Evolutionary conservation across 2,329 filamentous ascomycete genomes (phyloP), one percentile per base, ranked within the genome.

Genomic region (Hymenotorrendiella dingleyae): DNA sequence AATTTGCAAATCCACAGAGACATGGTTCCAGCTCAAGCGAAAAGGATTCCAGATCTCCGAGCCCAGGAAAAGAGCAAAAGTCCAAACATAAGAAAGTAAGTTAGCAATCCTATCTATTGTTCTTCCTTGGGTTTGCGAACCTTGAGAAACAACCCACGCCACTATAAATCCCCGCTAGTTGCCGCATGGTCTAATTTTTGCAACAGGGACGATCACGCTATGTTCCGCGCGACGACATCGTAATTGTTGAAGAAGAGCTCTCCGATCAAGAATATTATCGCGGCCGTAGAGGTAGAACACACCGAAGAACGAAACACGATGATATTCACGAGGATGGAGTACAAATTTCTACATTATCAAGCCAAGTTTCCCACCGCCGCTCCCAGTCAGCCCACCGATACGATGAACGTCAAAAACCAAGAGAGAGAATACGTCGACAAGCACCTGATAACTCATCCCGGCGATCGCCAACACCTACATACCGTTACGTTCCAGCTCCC

Each of bases 211-310:
- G 23, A 17, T 29, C 38, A 7, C 11, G 23, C 12, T 20, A 34
- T 39, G 30, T 33, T 26, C 21, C 33, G 14, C 28, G 23, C 1
- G 28, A 50, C 16, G 42, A 52, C 6, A 47, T 47, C 12, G 43
- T 51, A 10, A 27, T 43, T 9, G 36, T 46, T 5, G 46, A 53
- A 35, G 48, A 48, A 30, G 43, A 53, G 22, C 6, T 38, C 14
- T 47, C 32, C 6, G 30, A 39, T 5, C 23, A 40, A 9, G 41
- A 43, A 30, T 42, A 36, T 8, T 16, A 43, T n/a, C 42, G 40
- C 24, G 28, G 12, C 11, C 32, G 28, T n/a, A 44, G 40, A 35
- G 42, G 47, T 39, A 34, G 43, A 42, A 19, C 37, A 23, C 35
- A 29, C 7, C 37, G 11, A 22, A 27, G 19, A 23, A 12, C 27